Conservation (phyloP, 1,284 basidiomycete genomes). For the Hypsizygus ulmarius region DNA sequence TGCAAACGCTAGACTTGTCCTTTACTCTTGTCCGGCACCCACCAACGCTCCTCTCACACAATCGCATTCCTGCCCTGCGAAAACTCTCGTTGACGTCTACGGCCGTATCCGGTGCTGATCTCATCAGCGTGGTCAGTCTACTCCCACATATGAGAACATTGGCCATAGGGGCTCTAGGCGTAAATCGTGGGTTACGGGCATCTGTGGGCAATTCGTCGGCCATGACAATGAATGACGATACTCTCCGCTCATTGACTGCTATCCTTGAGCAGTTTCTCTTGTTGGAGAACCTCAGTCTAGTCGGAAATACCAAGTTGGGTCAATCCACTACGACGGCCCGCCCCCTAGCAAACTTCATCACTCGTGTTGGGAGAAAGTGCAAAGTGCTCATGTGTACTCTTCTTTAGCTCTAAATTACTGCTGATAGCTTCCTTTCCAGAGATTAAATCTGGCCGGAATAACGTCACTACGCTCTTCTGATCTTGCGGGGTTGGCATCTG, state of each 20-base stretch:
- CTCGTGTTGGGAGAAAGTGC: constrained; percentile 55
- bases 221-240: constrained; percentile 55
- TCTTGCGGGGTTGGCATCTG: constrained; percentile 46
- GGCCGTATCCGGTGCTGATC: constrained; percentile 35
- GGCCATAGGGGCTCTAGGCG: constrained; percentile 60
- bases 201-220: constrained; percentile 45
- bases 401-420: background rate
- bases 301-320: constrained; percentile 62
- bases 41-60: constrained; percentile 20
- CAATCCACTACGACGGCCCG: constrained; percentile 31
- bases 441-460: constrained; percentile 57
- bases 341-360: constrained; percentile 47
- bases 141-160: constrained; percentile 47
- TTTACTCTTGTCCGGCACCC: constrained; percentile 55
- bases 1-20: constrained; percentile 58
- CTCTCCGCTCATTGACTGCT: constrained; percentile 44
- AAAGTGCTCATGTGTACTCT: constrained; percentile 38
- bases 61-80: constrained; percentile 35
- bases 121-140: constrained; percentile 39
- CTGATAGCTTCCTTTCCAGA: constrained; percentile 26
- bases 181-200: constrained; percentile 41
- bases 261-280: constrained; percentile 34
- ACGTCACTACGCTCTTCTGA: constrained; percentile 50
- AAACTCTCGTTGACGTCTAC: constrained; percentile 67
- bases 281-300: constrained; percentile 55